Evolutionary conservation across 352 stramenopile species (phyloP), one percentile per base, ranked within the genome.

Genomic region (Saprolegnia parasitica): DNA sequence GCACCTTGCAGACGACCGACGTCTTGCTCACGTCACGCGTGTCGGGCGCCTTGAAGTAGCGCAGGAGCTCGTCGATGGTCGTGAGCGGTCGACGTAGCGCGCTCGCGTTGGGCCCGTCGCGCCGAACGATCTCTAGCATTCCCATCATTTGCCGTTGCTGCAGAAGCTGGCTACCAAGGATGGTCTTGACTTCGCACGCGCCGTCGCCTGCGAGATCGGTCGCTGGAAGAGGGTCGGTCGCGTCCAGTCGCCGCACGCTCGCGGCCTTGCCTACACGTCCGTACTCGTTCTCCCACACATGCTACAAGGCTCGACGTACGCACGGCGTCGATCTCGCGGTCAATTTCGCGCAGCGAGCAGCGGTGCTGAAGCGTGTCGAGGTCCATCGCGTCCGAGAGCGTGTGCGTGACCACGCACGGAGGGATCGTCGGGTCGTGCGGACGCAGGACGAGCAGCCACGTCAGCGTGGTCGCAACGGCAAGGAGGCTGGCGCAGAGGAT

Each of bases 21-120:
- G 42, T 32, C 35, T 68, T 57, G 50, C 52, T 60, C 18, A 68
- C 52, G 29, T 68, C 62, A 5, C 62, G 46, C 50, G 62, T 68
- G 10, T 18, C n/a, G 18, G 62, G 62, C 8, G 47, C 24, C 39
- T 60, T 57, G 32, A 47, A 68, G 45, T 60, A 68, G 4, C 20
- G 13, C 20, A 68, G 37, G 11, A 20, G 29, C 16, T 60, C 62
- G 11, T 60, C 26, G 26, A 68, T 68, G 32, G n/a, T 37, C 40
- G 54, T 18, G 9, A 68, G 32, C 0, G 62, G 62, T 11, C 6
- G 18, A 4, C 35, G 21, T 8, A 68, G 20, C 3, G n/a, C 62
- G 26, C 15, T 20, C 10, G 32, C n/a, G 18, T 68, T 58, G 4
- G 35, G n/a, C 13, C 35, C 20, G 1, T 68, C 32, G 0, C 54